Percentiles rank a stretch among this genome's conserved stretches.
phyloP scores from a whole-genome alignment of 129 eudicot species.

The Deinandra increscens region DNA sequence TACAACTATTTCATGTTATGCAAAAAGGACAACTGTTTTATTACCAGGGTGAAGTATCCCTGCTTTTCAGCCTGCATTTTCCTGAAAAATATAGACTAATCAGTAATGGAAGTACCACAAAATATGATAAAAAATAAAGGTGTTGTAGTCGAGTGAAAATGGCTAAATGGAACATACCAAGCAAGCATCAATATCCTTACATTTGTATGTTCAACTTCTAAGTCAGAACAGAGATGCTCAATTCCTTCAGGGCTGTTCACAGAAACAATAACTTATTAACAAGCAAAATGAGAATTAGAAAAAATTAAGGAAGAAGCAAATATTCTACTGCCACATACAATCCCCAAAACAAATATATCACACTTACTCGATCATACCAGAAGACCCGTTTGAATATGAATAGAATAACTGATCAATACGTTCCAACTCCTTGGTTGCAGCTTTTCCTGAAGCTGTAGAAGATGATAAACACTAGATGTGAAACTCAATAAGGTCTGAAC shows the following conservation, averaged over 20 bases:
- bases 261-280: not conserved
- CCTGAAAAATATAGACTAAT: slow-evolving; percentile 39
- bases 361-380: slow-evolving; percentile 74
- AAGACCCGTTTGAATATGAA: slow-evolving; percentile 49
- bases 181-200: slow-evolving; percentile 85
- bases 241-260: slow-evolving; percentile 84
- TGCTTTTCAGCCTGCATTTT: slow-evolving; percentile 88
- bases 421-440: slow-evolving; percentile 67
- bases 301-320: not conserved
- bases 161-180: slow-evolving; percentile 43
- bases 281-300: not conserved
- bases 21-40: slow-evolving; percentile 12
- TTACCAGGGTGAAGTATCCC: slow-evolving; percentile 80
- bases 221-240: slow-evolving; percentile 66
- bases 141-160: not conserved
- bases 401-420: slow-evolving; percentile 62
- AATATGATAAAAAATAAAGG: slow-evolving; percentile 1
- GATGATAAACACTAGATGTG: not conserved
- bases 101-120: slow-evolving; percentile 15
- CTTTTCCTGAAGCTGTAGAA: slow-evolving; percentile 57
- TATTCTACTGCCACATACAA: not conserved
- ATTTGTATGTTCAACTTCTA: slow-evolving; percentile 74
- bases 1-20: not conserved
- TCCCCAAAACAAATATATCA: not conserved
- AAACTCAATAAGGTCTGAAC: slow-evolving; percentile 2